Base-by-base conservation (phyloP, 371 early-diverging fungal genomes). In the Lichtheimia ornata region DNA sequence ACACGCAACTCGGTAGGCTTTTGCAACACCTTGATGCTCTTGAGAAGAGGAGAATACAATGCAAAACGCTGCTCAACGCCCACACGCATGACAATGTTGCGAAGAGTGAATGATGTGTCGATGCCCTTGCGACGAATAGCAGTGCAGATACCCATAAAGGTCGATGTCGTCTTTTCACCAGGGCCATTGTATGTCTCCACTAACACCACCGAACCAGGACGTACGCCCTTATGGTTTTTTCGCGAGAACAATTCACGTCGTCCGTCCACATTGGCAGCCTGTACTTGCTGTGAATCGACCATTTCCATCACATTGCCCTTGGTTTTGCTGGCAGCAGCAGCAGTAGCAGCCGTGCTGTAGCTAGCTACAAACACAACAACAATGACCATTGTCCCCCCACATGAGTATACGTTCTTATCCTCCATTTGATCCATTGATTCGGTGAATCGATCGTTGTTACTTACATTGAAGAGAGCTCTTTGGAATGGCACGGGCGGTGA, bases 31-130 rank as follows among this genome's bases (percentile, higher is more conserved):
- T 87, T 81, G 70, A 94, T 86, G 40, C 78, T 77, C 73, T 91
- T 93, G 58, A 94, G 78, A 73, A 94, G 64, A n/a, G 94, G 94
- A 50, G 92, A 92, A 66, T 88, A 93, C 24, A 89, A 83, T 58
- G 82, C 81, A 61, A 86, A 94, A 60, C 87, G 82, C 71, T 89
- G 85, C 67, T 94, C 94, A 6, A 94, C 91, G 57, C 94, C 94
- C 41, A 92, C 84, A 67, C 88, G 90, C 63, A 90, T 72, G 24
- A 94, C 88, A 30, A 91, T 83, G 55, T 92, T 94, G 35, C 94
- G 86, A 67, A 94, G 79, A 0, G 89, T 91, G 55, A 94, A 87
- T 66, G 81, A 84, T 55, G 91, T 91, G 57, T 90, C 88, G 18
- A 92, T 73, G 11, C 91, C 93, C 57, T 87, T 84, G 67, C 93